Evolutionary conservation across 495 filamentous ascomycete genomes (phyloP), one percentile per base, ranked within the genome.

Genomic region (Aspergillus ellipticus): DNA sequence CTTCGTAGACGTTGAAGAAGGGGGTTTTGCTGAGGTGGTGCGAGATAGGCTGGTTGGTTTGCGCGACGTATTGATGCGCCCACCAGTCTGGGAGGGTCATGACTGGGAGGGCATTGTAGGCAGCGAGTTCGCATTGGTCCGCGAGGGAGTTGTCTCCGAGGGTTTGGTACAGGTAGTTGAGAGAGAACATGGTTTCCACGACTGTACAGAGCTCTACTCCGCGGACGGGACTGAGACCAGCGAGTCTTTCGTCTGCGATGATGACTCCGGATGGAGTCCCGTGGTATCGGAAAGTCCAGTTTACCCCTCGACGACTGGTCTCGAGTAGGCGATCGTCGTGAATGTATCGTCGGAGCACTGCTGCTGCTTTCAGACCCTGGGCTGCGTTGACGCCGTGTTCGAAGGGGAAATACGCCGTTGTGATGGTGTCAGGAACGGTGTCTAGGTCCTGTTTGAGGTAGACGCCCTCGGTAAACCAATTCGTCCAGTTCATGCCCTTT

Each of bases 101-200:
- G 2, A 76, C 79, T 5, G 84, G 82, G 9, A 85, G 62, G 6
- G 80, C 79, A 45, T 87, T 86, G 66, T 82, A 87, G 13, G 82
- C 81, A 9, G 76, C 73, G 35, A 76, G 62, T 61, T 86, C 84
- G 11, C 76, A 74, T 16, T 72, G 66, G 57, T 86, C 83, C 2
- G 82, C 84, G 49, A 79, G 81, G 10, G 68, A 49, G 33, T 74
- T 74, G 51, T 78, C 75, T 2, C 75, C 72, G n/a, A 76, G 55
- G 9, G 71, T 59, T 11, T 67, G 70, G 55, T 75, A 76, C 28
- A 74, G 61, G 52, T 76, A 78, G 21, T 63, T 66, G 22, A 77
- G 58, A 0, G 74, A n/a, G n/a, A n/a, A n/a, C 74, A 78, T 74
- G 0, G 67, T 69, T 60, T 77, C 72, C 8, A 76, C 70, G 10